Percentiles rank a stretch among this genome's conserved stretches.
Evolutionary conservation across 768 basidiomycete species (phyloP).

Genomic region (Heimioporus sp.): DNA sequence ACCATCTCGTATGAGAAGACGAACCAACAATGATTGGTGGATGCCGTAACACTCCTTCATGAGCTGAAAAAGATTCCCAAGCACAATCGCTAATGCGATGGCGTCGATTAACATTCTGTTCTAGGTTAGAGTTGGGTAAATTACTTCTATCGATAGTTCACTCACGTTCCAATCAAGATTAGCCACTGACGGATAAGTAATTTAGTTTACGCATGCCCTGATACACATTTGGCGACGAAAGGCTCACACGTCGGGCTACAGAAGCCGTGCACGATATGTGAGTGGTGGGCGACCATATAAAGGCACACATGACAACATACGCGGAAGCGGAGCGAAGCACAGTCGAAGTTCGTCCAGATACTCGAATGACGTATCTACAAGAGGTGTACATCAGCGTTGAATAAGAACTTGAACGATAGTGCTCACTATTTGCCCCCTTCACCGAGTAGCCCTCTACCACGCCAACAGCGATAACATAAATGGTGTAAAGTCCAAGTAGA

Average conservation of each 20-base stretch:
- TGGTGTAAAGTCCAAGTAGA: background rate
- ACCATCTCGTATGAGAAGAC: background rate
- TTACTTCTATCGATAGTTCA: background rate
- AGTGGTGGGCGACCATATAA: background rate
- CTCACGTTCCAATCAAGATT: background rate
- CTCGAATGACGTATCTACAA: background rate
- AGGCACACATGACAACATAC: background rate
- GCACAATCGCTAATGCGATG: background rate
- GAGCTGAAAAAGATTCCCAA: background rate
- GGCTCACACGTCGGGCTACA: background rate
- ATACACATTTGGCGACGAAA: background rate
- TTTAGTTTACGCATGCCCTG: background rate
- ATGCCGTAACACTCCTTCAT: background rate
- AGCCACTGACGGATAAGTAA: background rate
- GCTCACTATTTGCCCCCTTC: background rate
- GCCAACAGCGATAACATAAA: background rate
- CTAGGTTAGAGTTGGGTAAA: background rate
- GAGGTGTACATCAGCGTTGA: background rate
- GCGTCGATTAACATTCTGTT: slow-evolving; percentile 2
- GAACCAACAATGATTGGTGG: slow-evolving; percentile 3
- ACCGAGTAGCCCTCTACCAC: background rate
- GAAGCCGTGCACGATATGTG: too few species aligned
- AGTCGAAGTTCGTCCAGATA: background rate
- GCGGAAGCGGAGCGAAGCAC: background rate
- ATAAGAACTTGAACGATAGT: background rate